Evolutionary conservation across 345 rosid genomes (phyloP).

Genomic region (Barbarea vulgaris): DNA sequence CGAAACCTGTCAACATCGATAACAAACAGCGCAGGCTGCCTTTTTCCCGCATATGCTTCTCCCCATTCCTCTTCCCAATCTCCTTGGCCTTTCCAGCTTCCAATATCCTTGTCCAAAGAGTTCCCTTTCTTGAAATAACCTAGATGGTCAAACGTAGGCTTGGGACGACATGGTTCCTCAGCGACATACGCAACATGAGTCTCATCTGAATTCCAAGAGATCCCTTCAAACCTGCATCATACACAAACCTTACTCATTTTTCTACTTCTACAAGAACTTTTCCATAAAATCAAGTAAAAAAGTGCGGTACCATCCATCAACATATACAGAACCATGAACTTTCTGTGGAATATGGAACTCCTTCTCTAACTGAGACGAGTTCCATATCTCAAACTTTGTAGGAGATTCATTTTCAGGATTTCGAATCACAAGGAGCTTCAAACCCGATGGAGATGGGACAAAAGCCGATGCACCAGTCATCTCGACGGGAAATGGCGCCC

Average conservation of each 20-base stretch:
- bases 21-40: conserved; percentile 75
- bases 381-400: conserved; percentile 83
- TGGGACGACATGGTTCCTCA: conserved; percentile 64
- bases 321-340: conserved; percentile 77
- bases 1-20: conserved; percentile 61
- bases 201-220: conserved; percentile 92
- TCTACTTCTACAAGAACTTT: not conserved
- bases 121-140: conserved; percentile 59
- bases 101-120: conserved; percentile 56
- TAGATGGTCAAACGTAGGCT: conserved; percentile 61
- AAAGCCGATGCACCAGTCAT: conserved; percentile 66
- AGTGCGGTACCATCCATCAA: conserved; percentile 75
- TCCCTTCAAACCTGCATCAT: conserved; percentile 81
- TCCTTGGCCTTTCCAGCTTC: conserved; percentile 93
- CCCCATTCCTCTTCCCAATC: conserved; percentile 99
- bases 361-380: conserved; percentile 69
- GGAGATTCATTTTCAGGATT: conserved; percentile 86
- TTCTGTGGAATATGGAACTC: conserved; percentile 78
- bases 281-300: not conserved
- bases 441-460: conserved; percentile 84
- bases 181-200: conserved; percentile 79
- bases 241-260: conserved; percentile 22
- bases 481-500: conserved; percentile 91
- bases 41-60: conserved; percentile 88
- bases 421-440: conserved; percentile 72